Percentiles rank a stretch among this genome's conserved stretches.
Conservation (phyloP, 129 eudicot genomes). For the Logfia minima region DNA sequence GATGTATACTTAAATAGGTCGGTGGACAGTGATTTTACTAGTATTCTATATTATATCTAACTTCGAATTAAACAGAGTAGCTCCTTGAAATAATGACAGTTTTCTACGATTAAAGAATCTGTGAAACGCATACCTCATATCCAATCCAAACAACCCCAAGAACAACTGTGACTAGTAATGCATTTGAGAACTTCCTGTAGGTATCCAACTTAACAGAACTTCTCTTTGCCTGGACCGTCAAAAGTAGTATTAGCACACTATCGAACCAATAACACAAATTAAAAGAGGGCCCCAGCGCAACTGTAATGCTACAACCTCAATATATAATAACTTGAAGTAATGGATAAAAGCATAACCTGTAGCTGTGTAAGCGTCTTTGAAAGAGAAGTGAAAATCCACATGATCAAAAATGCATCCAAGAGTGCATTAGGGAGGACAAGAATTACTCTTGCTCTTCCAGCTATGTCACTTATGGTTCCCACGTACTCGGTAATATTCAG, state of each 20-base stretch:
- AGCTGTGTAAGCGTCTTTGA: constrained; percentile 94
- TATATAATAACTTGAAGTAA: not conserved
- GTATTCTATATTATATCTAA: constrained; percentile 6
- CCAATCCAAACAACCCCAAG: constrained; percentile 90
- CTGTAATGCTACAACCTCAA: not conserved
- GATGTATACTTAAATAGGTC: not conserved
- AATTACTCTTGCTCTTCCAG: constrained; percentile 90
- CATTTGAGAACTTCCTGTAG: constrained; percentile 95
- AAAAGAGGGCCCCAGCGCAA: constrained; percentile 9
- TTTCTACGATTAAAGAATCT: constrained; percentile 2
- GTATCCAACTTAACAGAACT: constrained; percentile 94
- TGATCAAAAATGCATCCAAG: constrained; percentile 84
- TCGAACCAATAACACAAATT: not conserved
- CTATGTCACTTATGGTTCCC: constrained; percentile 86
- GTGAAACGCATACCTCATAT: constrained; percentile 71
- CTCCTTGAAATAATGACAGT: constrained; percentile 7
- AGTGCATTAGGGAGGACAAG: constrained; percentile 91
- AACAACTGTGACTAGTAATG: constrained; percentile 71
- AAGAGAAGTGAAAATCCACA: constrained; percentile 98
- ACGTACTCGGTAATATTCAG: constrained; percentile 86
- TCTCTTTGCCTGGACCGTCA: constrained; percentile 68
- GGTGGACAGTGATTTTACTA: not conserved
- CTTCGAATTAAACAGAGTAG: constrained; percentile 7
- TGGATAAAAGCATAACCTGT: constrained; percentile 53
- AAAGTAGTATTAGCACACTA: constrained; percentile 23